These are phyloP conservation scores for Aureobasidium mangrovei DNA, from an alignment of 2,329 filamentous ascomycete species.

Conservation along the genomic window DNA sequence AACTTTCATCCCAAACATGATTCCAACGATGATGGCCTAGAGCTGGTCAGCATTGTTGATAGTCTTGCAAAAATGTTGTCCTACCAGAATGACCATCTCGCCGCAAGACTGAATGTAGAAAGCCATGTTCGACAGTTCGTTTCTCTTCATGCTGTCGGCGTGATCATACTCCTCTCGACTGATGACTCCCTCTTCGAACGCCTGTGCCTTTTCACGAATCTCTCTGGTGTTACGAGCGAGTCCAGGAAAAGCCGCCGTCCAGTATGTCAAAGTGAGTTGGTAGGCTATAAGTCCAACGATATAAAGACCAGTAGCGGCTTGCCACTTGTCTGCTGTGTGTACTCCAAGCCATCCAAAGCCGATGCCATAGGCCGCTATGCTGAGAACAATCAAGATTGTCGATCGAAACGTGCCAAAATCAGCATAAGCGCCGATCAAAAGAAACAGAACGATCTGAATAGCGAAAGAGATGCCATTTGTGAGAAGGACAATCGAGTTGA, in stretches of 20 bases:
- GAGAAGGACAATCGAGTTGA: constrained; percentile 57
- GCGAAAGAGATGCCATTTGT: constrained; percentile 61
- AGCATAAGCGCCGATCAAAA: constrained; percentile 45
- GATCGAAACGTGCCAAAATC: constrained; percentile 59
- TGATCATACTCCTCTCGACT: constrained; percentile 52
- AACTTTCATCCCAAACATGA: constrained; percentile 53
- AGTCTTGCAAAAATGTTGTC: background rate
- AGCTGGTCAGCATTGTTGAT: background rate
- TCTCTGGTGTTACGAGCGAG: constrained; percentile 47
- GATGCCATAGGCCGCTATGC: constrained; percentile 52
- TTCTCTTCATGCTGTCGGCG: constrained; percentile 54
- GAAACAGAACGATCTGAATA: constrained; percentile 51
- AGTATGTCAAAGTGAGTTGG: constrained; percentile 59
- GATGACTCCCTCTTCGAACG: constrained; percentile 45
- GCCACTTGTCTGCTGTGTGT: constrained; percentile 52
- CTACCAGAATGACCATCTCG: constrained; percentile 49
- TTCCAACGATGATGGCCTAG: constrained; percentile 52
- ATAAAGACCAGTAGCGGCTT: constrained; percentile 52
- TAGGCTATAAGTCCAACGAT: constrained; percentile 59
- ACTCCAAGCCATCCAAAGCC: constrained; percentile 62
- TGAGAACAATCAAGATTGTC: constrained; percentile 54
- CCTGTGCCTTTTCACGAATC: constrained; percentile 41
- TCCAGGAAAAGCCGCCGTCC: constrained; percentile 56
- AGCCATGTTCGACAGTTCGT: constrained; percentile 53
- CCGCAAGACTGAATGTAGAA: constrained; percentile 56